Conservation (phyloP, 305 asterid genomes). For the Fraxinus velutina region DNA sequence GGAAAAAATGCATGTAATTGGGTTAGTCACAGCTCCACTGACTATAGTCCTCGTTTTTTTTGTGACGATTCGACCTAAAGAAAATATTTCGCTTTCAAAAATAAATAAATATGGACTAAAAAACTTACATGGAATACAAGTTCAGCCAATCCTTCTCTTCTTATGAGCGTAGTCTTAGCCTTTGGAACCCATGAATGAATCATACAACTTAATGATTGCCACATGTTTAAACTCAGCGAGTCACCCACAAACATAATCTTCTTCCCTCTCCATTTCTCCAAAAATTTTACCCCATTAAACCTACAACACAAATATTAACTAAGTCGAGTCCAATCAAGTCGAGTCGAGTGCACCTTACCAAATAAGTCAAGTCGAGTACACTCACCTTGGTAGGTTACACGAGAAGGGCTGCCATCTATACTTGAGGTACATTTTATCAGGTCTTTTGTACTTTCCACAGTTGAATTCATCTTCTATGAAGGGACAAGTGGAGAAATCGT, state of each 20-base stretch:
- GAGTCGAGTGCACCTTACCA: neutral
- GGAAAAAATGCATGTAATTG: neutral
- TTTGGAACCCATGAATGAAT: slow-evolving; percentile 2
- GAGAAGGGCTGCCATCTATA: slow-evolving; percentile 8
- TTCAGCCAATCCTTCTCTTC: slow-evolving; percentile 37
- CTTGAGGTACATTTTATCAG: slow-evolving; percentile 9
- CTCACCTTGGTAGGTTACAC: neutral
- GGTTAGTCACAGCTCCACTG: neutral
- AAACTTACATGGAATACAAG: slow-evolving; percentile 61
- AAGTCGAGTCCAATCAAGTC: neutral
- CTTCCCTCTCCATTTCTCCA: slow-evolving; percentile 16
- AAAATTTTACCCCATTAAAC: slow-evolving; percentile 3
- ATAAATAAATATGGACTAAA: neutral
- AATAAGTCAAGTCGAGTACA: neutral
- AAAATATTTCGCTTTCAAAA: neutral
- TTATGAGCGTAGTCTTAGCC: neutral
- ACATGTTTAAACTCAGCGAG: slow-evolving; percentile 12
- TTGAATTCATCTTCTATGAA: slow-evolving; percentile 6
- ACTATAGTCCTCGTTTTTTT: neutral
- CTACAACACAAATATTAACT: neutral
- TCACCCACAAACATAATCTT: slow-evolving; percentile 19
- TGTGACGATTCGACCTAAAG: neutral
- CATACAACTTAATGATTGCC: slow-evolving; percentile 15
- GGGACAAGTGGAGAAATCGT: slow-evolving; percentile 9
- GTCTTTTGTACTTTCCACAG: slow-evolving; percentile 3